Evolutionary conservation across 2,329 filamentous ascomycete species (phyloP).

Genomic region (Colletotrichum sp.): DNA sequence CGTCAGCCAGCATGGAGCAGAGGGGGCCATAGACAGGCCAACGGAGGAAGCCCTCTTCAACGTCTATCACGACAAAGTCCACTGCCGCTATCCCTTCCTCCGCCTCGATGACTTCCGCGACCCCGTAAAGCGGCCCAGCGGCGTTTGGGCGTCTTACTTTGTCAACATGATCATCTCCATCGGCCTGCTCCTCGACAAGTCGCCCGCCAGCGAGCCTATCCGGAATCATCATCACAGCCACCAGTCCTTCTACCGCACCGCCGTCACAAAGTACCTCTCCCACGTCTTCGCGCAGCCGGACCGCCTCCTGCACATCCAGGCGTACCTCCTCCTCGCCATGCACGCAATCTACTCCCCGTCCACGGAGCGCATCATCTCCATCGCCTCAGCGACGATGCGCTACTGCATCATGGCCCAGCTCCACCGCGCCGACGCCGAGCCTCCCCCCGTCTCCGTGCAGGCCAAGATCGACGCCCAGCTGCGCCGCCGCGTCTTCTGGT

Average conservation of each 20-base stretch:
- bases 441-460: background rate
- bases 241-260: slow-evolving; percentile 26
- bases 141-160: slow-evolving; percentile 30
- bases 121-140: background rate
- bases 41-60: slow-evolving; percentile 25
- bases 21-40: background rate
- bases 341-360: slow-evolving; percentile 31
- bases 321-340: background rate
- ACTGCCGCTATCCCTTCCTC: slow-evolving; percentile 30
- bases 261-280: slow-evolving; percentile 15
- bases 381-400: slow-evolving; percentile 28
- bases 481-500: slow-evolving; percentile 34
- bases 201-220: background rate
- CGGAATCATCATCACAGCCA: background rate
- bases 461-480: slow-evolving; percentile 23
- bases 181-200: slow-evolving; percentile 24
- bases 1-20: background rate
- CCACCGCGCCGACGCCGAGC: slow-evolving; percentile 28
- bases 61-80: slow-evolving; percentile 29
- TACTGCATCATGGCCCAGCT: slow-evolving; percentile 31
- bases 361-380: slow-evolving; percentile 28
- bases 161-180: slow-evolving; percentile 29
- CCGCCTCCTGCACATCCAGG: slow-evolving; percentile 26
- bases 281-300: slow-evolving; percentile 24
- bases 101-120: slow-evolving; percentile 21